phyloP scores from a whole-genome alignment of 176 grass and related monocot species.

The Oryza officinalis region DNA sequence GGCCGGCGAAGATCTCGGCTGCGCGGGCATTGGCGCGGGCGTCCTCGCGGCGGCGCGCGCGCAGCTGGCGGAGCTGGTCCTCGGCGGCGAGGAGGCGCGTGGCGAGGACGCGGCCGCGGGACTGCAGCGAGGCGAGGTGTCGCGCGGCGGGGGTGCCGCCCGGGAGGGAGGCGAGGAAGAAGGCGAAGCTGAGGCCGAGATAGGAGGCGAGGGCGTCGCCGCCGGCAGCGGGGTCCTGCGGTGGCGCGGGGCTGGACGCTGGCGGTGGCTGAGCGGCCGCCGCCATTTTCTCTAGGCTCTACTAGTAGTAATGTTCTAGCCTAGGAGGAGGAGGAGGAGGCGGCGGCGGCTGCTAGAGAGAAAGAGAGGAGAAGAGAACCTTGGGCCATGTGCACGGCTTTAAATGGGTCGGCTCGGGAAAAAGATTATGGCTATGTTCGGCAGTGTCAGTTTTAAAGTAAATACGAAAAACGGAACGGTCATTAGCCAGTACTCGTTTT shows the following conservation, averaged over 20 bases:
- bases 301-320: too few relatives aligned
- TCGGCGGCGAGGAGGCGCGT: slow-evolving; percentile 76
- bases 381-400: slow-evolving; percentile 38
- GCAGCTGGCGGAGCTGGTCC: slow-evolving; percentile 75
- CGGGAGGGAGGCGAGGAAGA: slow-evolving; percentile 63
- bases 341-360: neutral
- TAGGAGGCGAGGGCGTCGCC: slow-evolving; percentile 43
- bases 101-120: slow-evolving; percentile 63
- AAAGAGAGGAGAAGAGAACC: neutral
- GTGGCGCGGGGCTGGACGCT: neutral
- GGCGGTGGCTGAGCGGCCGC: neutral
- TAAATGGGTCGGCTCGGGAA: slow-evolving; percentile 17
- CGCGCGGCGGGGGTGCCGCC: slow-evolving; percentile 17
- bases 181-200: slow-evolving; percentile 59
- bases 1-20: slow-evolving; percentile 82
- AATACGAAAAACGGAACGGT: too few relatives aligned
- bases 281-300: slow-evolving; percentile 19
- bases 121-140: slow-evolving; percentile 62
- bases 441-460: too few relatives aligned
- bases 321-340: too few relatives aligned
- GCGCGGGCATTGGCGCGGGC: slow-evolving; percentile 82
- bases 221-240: neutral
- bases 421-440: too few relatives aligned
- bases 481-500: too few relatives aligned
- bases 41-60: slow-evolving; percentile 66